phyloP scores from a whole-genome alignment of 2,329 filamentous ascomycete genomes.

The Fusarium tuaranense region DNA sequence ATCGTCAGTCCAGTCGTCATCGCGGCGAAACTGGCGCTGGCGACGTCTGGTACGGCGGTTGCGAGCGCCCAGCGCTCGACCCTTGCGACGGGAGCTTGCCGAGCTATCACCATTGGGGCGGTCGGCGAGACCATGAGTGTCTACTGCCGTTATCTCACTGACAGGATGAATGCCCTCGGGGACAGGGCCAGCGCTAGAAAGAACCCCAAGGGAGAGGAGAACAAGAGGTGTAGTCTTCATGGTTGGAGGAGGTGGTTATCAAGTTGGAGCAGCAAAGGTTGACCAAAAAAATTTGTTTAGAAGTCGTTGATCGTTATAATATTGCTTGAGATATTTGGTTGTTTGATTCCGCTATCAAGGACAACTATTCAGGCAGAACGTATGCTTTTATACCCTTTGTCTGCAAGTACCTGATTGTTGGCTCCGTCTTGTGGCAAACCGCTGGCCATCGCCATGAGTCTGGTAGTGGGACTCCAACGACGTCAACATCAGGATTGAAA shows the following conservation, averaged over 20 bases:
- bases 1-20: not conserved
- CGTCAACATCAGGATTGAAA: not conserved
- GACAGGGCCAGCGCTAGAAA: not conserved
- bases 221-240: constrained; percentile 1
- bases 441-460: not conserved
- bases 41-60: not conserved
- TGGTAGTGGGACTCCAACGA: not conserved
- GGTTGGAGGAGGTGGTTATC: not conserved
- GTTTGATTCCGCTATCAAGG: not conserved
- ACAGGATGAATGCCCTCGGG: not conserved
- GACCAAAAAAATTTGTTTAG: not conserved
- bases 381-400: not conserved
- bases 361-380: not conserved
- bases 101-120: not conserved
- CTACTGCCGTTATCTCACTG: not conserved
- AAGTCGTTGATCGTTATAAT: not conserved
- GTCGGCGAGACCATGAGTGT: not conserved
- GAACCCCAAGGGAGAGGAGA: not conserved
- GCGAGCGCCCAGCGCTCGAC: not conserved
- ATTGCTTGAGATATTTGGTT: not conserved
- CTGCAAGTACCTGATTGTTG: not conserved
- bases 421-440: not conserved
- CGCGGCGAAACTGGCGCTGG: not conserved
- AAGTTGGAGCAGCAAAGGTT: not conserved
- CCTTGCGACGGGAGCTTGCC: not conserved